These are phyloP conservation scores for Coffea canephora DNA, from an alignment of 257 asterid species.

Conservation along the genomic window DNA sequence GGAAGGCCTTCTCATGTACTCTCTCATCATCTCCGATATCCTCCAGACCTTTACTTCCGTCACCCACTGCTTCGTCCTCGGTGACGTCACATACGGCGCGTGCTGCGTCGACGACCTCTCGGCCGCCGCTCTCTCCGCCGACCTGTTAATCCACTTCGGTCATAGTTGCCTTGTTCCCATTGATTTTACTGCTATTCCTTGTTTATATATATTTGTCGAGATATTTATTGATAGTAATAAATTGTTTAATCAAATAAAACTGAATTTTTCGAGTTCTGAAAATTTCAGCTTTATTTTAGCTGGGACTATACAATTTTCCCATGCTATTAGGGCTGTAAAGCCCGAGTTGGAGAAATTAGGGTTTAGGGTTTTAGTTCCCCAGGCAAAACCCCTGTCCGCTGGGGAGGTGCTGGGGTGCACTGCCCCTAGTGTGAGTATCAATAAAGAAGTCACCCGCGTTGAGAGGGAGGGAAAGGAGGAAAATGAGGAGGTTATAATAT, in stretches of 20 bases:
- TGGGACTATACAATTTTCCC: slow-evolving; percentile 84
- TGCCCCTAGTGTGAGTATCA: slow-evolving; percentile 63
- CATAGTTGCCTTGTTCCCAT: slow-evolving; percentile 94
- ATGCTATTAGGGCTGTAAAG: slow-evolving; percentile 79
- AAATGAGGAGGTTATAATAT: slow-evolving; percentile 49
- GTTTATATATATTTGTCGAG: slow-evolving; percentile 81
- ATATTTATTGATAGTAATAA: slow-evolving; percentile 57
- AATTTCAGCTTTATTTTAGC: slow-evolving; percentile 61
- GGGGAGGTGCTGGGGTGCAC: slow-evolving; percentile 98
- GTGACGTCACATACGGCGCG: slow-evolving; percentile 96
- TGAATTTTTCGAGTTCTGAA: slow-evolving; percentile 51
- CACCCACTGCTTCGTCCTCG: slow-evolving; percentile 79
- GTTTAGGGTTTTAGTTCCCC: slow-evolving; percentile 81
- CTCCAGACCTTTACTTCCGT: slow-evolving; percentile 74
- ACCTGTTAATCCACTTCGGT: slow-evolving; percentile 86
- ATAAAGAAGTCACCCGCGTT: not conserved
- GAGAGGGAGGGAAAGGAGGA: not conserved
- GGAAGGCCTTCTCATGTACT: slow-evolving; percentile 82
- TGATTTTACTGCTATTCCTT: slow-evolving; percentile 69
- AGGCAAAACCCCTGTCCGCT: slow-evolving; percentile 89
- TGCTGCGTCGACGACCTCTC: slow-evolving; percentile 94
- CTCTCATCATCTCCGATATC: slow-evolving; percentile 84
- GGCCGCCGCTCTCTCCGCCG: slow-evolving; percentile 81
- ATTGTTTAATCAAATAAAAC: slow-evolving; percentile 53
- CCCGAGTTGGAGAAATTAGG: slow-evolving; percentile 78